phyloP scores from a whole-genome alignment of 2,329 filamentous ascomycete genomes.

The Aspergillus oerlinghausenensis region DNA sequence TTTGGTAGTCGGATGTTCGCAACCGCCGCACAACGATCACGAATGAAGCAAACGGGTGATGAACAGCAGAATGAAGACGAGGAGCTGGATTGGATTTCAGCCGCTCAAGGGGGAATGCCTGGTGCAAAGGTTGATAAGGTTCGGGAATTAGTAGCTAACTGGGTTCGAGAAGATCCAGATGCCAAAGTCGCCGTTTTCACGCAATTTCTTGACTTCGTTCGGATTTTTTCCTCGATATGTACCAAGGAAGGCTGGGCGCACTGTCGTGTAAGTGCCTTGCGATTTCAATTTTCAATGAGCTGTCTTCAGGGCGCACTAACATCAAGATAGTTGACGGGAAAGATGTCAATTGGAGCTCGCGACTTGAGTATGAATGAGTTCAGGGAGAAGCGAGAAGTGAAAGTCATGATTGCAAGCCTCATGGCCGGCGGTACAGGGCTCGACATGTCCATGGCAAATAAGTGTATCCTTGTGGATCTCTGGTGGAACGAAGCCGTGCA shows the following conservation, averaged over 20 bases:
- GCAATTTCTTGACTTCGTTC: constrained; percentile 53
- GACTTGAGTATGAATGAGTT: constrained; percentile 47
- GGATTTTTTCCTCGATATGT: constrained; percentile 50
- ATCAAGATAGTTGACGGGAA: constrained; percentile 43
- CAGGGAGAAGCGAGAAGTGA: constrained; percentile 30
- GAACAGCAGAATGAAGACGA: constrained; percentile 19
- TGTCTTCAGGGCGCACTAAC: not conserved
- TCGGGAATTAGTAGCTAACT: constrained; percentile 33
- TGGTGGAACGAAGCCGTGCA: constrained; percentile 62
- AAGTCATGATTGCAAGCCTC: constrained; percentile 53
- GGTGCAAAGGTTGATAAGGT: constrained; percentile 39
- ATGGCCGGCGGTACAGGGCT: constrained; percentile 55
- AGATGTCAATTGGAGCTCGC: constrained; percentile 42
- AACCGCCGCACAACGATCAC: not conserved
- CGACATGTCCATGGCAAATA: constrained; percentile 58
- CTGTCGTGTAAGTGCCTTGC: constrained; percentile 6
- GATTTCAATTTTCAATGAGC: not conserved
- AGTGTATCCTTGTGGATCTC: constrained; percentile 51
- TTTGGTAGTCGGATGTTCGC: not conserved
- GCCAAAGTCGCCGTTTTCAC: constrained; percentile 59
- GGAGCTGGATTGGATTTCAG: constrained; percentile 24
- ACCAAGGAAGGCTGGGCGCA: constrained; percentile 45
- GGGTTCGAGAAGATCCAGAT: constrained; percentile 39
- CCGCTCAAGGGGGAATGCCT: constrained; percentile 24
- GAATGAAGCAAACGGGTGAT: constrained; percentile 2